Evolutionary conservation across 192 early-diverging fungal genomes (phyloP), one percentile per base, ranked within the genome.

Genomic region (Rhizophagus prolifer): DNA sequence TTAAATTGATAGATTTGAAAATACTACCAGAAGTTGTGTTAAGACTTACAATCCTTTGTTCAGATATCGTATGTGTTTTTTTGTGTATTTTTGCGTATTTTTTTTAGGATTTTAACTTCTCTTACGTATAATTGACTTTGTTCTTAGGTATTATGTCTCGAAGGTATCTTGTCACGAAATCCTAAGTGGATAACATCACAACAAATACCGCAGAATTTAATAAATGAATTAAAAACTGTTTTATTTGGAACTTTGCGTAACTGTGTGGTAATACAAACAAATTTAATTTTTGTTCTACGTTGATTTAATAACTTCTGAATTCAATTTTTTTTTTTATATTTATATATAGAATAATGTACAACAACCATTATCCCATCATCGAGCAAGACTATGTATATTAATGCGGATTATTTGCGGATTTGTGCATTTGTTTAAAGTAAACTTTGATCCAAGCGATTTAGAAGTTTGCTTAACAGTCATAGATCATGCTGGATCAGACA

Each of bases 321-420:
- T 10, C 26, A 14, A 63, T 30, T 63, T 30, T 63, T 12, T 14
- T 25, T 31, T 65, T 10, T 14, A 19, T 41, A 41, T 16, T 30
- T 30, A 30, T 2, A n/a, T n/a, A 3, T 14, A 67, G 65, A n/a
- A n/a, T 23, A 38, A 67, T 3, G 31, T 36, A 12, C 31, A 38
- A n/a, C 10, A n/a, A 7, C 65, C 65, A 36, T n/a, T n/a, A n/a
- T 41, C 65, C 9, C 16, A 38, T 38, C 65, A 67, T 41, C 65
- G 65, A 67, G 36, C 28, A 38, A 67, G 65, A 21, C 9, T 67
- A 4, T 67, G 65, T n/a, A 38, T 67, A 21, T 36, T 67, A 41
- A 31, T 67, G 30, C 65, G 65, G n/a, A 67, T 67, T 44, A 41
- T 67, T 36, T 67, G 65, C n/a, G 65, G 65, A 9, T 67, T 67